Conservation (phyloP, 1,139 yeast species). For the Sugiyamaella japonica region DNA sequence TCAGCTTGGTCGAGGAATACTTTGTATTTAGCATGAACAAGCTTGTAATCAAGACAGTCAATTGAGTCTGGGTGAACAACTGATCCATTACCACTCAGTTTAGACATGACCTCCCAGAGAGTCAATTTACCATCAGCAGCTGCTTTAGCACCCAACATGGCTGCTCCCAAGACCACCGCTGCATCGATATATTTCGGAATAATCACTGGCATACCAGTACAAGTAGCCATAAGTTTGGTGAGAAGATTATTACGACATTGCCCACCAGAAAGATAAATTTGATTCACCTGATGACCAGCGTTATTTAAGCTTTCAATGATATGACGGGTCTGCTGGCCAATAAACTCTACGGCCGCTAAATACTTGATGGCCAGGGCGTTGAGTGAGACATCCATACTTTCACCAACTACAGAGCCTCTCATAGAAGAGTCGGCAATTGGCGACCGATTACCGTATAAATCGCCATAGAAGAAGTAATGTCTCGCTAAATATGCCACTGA, state of each 20-base stretch:
- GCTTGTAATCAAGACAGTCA: slow-evolving; percentile 62
- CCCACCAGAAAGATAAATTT: slow-evolving; percentile 92
- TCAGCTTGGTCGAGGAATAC: slow-evolving; percentile 85
- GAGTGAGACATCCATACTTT: slow-evolving; percentile 83
- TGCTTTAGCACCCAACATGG: slow-evolving; percentile 92
- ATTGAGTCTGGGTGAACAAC: slow-evolving; percentile 66
- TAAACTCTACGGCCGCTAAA: slow-evolving; percentile 93
- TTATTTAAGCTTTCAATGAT: slow-evolving; percentile 81
- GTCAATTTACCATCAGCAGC: slow-evolving; percentile 45
- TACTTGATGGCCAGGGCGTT: slow-evolving; percentile 84
- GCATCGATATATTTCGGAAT: slow-evolving; percentile 95
- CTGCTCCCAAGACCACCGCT: slow-evolving; percentile 94
- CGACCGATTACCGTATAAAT: slow-evolving; percentile 93
- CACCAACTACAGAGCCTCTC: slow-evolving; percentile 93
- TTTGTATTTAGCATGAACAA: slow-evolving; percentile 75
- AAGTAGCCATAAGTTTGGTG: slow-evolving; percentile 87
- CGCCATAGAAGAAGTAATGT: slow-evolving; percentile 90
- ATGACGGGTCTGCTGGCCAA: slow-evolving; percentile 96
- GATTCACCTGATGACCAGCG: slow-evolving; percentile 72
- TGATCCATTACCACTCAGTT: slow-evolving; percentile 79
- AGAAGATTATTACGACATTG: slow-evolving; percentile 90
- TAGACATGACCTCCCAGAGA: slow-evolving; percentile 84
- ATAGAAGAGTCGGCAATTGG: slow-evolving; percentile 93
- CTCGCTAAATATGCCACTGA: slow-evolving; percentile 80
- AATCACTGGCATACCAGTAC: slow-evolving; percentile 88